A percentile compares a stretch with the other conserved stretches of the same genome.
phyloP scores from a whole-genome alignment of 129 eudicot genomes.

The Heracleum sosnowskyi region DNA sequence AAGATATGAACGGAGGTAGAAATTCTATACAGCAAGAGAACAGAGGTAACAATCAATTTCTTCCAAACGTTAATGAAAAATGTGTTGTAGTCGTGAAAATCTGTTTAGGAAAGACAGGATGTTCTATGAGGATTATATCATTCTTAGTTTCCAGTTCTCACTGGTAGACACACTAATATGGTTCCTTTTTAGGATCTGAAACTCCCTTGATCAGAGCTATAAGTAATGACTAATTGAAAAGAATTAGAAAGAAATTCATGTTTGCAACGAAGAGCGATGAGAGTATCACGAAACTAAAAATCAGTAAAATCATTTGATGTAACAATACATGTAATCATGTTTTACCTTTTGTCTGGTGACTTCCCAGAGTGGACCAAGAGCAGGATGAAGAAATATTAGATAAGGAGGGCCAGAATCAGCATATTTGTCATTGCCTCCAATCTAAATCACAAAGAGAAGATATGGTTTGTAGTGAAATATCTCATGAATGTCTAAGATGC shows the following conservation, averaged over 20 bases:
- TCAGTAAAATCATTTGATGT: background rate
- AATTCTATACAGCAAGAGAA: background rate
- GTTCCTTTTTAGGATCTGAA: background rate
- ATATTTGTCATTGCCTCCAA: conserved; percentile 69
- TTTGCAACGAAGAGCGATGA: background rate
- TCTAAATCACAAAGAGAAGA: conserved; percentile 33
- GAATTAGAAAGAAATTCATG: background rate
- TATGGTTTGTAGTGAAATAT: background rate
- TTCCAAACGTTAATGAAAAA: background rate
- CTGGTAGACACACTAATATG: background rate
- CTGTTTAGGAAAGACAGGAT: too few species aligned
- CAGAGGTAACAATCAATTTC: background rate
- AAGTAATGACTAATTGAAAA: background rate
- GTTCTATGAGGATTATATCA: background rate
- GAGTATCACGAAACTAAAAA: background rate
- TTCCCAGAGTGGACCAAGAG: conserved; percentile 97
- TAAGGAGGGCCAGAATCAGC: conserved; percentile 88
- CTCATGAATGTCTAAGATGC: background rate
- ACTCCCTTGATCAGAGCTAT: background rate
- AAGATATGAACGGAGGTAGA: background rate
- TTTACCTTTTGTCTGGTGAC: conserved; percentile 89
- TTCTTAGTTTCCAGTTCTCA: background rate
- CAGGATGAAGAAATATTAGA: conserved; percentile 95
- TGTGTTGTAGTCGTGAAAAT: background rate
- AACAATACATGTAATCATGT: background rate